Base-by-base conservation (phyloP, 345 rosid species). In the Heritiera fomes region DNA sequence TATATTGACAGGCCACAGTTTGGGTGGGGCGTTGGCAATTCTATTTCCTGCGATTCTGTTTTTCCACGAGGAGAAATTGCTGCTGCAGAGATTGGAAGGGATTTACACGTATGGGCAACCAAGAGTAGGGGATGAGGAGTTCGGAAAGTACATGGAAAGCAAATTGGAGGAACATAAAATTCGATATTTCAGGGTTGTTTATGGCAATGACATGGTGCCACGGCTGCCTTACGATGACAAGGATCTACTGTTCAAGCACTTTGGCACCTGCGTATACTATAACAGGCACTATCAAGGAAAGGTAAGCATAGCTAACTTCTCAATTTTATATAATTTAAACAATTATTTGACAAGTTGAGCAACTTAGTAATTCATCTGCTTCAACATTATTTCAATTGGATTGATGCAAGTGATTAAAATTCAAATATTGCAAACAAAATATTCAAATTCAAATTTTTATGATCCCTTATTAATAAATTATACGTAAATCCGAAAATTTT, bases 51-150 rank as follows among this genome's bases (percentile, higher is more conserved):
- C 91, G 40, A 72, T 94, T 72, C 77, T 91, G 50, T 70, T 83
- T 15, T 58, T 86, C 4, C 95, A 91, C 53, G 88, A 83, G 1
- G 95, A 94, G 83, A 82, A 77, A 28, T 55, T 75, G 73, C 52
- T 94, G 82, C 43, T 94, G 82, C 80, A 86, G 58, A 89, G 88
- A 81, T 68, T 91, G 32, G 89, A 87, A 68, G 94, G 90, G 7
- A 82, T 94, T 4, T 92, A 89, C 45, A 94, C 95, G 6, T 94
- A 77, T 71, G 95, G 98, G 68, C 97, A 94, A 73, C 97, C 97
- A 10, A 89, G 92, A 43, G 98, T 92, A n/a, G 98, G 98, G 49
- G 88, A 90, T 73, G 84, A 75, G 13, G 78, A 55, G 71, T 92
- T 94, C 55, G 97, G 87, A 18, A 75, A 79, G 17, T 87, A 78